A percentile compares a stretch with the other conserved stretches of the same genome.
Conservation (phyloP, 306 rosid genomes). For the Luffa acutangula region DNA sequence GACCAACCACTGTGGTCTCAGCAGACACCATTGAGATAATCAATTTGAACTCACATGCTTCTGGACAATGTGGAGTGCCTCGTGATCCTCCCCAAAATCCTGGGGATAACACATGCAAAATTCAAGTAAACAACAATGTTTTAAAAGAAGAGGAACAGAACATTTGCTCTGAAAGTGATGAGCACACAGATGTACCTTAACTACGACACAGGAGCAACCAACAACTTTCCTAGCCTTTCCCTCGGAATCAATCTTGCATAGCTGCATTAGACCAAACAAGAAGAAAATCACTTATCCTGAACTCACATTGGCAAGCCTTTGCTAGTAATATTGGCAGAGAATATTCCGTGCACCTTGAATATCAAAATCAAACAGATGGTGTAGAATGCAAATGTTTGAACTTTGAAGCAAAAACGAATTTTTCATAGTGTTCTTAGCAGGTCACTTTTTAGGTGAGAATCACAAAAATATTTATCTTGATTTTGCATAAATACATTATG, state of each 20-base stretch:
- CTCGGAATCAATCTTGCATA: constrained; percentile 78
- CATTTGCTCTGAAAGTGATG: neutral
- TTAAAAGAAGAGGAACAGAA: neutral
- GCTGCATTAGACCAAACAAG: constrained; percentile 19
- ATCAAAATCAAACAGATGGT: neutral
- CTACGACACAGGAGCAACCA: constrained; percentile 69
- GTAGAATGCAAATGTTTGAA: neutral
- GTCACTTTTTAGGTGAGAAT: neutral
- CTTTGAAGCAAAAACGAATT: neutral
- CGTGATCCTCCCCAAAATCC: constrained; percentile 42
- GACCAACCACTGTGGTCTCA: neutral
- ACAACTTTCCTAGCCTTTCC: constrained; percentile 69
- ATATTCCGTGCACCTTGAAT: neutral
- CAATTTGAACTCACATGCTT: constrained; percentile 33
- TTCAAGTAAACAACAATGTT: neutral
- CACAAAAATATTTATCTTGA: neutral
- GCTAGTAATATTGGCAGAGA: neutral
- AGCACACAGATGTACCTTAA: constrained; percentile 34
- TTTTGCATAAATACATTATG: neutral
- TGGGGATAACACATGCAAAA: neutral
- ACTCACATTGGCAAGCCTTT: neutral
- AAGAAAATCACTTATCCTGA: neutral
- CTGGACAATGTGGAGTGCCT: constrained; percentile 38
- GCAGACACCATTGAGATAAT: neutral
- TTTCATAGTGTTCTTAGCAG: neutral